Base-by-base conservation (phyloP, 2,329 filamentous ascomycete species). In the Sclerotinia nivalis region DNA sequence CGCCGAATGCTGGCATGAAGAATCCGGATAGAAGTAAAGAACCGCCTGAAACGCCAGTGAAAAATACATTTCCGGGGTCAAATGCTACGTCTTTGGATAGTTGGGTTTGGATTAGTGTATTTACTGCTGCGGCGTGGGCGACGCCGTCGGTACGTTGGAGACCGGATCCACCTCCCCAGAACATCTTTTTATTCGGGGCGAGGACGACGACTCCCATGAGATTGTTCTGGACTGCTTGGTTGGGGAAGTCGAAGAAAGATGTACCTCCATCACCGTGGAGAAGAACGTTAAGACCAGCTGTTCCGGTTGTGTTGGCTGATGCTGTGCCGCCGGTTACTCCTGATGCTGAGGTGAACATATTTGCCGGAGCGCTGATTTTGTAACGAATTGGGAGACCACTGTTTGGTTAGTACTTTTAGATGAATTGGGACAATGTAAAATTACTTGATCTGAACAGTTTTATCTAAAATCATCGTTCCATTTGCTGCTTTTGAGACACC, bases 191-290 rank as follows among this genome's bases (percentile, higher is more conserved):
- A 76, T 87, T 81, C 8, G 86, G 86, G 0, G 86, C 84, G 18
- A 88, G 0, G 88, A 95, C 74, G 80, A 92, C 49, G 88, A 95
- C 69, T 89, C 96, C 55, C 93, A 97, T 79, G 88, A 90, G 73
- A 87, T 91, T 73, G 84, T 92, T 54, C 84, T 97, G 12, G 89
- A 96, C 74, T 88, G 91, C 5, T 82, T 97, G 47, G 91, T 93
- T 79, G 87, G 86, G 71, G 87, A 97, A 59, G 84, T 98, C n/a
- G 93, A 97, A 77, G 89, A 93, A 74, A 18, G 84, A 86, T 74
- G 87, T 84, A 9, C 86, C 86, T 55, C 86, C 86, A 75, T 88
- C 86, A 64, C 86, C 86, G 76, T 88, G 86, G 4, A 88, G 82
- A 49, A 88, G 82, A 20, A 88, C 83, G 73, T 88, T 88, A 9